A percentile compares a stretch with the other conserved stretches of the same genome.
Conservation (phyloP, 495 filamentous ascomycete species). For the Aspergillus egyptiacus region DNA sequence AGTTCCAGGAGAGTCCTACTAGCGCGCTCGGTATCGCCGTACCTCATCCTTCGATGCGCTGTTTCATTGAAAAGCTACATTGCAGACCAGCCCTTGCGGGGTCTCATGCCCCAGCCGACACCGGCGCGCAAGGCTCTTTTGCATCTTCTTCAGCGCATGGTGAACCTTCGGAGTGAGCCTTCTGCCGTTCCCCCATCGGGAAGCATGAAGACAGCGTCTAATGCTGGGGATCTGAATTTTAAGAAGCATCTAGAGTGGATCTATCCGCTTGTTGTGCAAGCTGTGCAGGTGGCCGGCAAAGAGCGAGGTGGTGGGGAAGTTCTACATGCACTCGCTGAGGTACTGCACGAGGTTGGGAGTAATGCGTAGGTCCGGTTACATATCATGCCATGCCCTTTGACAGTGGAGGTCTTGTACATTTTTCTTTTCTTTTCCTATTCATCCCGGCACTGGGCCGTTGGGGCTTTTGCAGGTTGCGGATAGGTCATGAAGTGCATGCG, state of each 20-base stretch:
- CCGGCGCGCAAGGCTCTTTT: slow-evolving; percentile 72
- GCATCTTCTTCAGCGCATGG: slow-evolving; percentile 59
- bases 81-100: slow-evolving; percentile 86
- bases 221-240: slow-evolving; percentile 15
- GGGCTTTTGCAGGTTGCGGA: too few species aligned
- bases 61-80: slow-evolving; percentile 76
- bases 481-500: too few species aligned
- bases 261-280: slow-evolving; percentile 72
- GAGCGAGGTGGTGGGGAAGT: slow-evolving; percentile 53
- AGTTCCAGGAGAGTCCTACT: slow-evolving; percentile 44
- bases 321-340: slow-evolving; percentile 56
- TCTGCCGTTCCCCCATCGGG: slow-evolving; percentile 62
- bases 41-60: slow-evolving; percentile 75
- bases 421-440: too few species aligned
- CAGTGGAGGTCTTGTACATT: too few species aligned
- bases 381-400: not conserved
- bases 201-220: not conserved
- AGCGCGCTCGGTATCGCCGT: slow-evolving; percentile 72
- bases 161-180: slow-evolving; percentile 62
- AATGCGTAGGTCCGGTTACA: slow-evolving; percentile 7
- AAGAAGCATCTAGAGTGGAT: slow-evolving; percentile 74
- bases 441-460: too few species aligned
- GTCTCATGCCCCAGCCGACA: slow-evolving; percentile 85
- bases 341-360: slow-evolving; percentile 60
- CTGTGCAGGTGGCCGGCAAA: slow-evolving; percentile 60